Evolutionary conservation across 2,329 filamentous ascomycete species (phyloP).

Genomic region (Fusarium annulatum): DNA sequence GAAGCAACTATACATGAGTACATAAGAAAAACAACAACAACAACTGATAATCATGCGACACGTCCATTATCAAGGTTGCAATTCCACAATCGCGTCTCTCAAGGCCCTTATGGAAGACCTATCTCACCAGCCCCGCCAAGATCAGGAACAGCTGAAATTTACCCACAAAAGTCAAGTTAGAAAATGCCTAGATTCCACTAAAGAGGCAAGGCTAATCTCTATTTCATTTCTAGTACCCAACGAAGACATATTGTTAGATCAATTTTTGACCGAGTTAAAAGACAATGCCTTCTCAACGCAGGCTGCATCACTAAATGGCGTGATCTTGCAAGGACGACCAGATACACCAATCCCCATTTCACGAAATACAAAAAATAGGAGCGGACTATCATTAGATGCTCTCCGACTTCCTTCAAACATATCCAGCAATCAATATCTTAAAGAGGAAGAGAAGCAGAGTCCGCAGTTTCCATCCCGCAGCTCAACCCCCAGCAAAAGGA

Average conservation of each 20-base stretch:
- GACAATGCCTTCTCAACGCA: not conserved
- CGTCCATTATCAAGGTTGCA: not conserved
- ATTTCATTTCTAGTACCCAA: not conserved
- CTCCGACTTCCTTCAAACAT: too few species aligned
- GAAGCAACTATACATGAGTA: not conserved
- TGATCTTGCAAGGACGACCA: not conserved
- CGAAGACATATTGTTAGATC: not conserved
- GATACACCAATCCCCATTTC: not conserved
- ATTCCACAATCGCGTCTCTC: accelerated
- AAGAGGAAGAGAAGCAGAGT: not conserved
- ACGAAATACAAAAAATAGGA: accelerated
- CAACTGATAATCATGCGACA: not conserved
- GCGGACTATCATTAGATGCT: not conserved
- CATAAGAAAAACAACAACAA: not conserved
- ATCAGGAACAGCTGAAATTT: accelerated
- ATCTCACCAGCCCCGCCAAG: not conserved
- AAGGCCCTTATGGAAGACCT: not conserved
- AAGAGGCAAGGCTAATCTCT: accelerated
- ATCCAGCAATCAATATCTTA: accelerated
- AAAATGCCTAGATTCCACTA: accelerated
- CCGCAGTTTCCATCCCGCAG: not conserved
- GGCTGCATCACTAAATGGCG: accelerated
- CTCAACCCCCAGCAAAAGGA: not conserved
- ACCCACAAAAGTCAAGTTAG: accelerated
- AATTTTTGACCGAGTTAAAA: not conserved